Percentiles rank a stretch among this genome's conserved stretches.
Evolutionary conservation across 805 yeast species (phyloP).

Genomic region (Candida ulmi): DNA sequence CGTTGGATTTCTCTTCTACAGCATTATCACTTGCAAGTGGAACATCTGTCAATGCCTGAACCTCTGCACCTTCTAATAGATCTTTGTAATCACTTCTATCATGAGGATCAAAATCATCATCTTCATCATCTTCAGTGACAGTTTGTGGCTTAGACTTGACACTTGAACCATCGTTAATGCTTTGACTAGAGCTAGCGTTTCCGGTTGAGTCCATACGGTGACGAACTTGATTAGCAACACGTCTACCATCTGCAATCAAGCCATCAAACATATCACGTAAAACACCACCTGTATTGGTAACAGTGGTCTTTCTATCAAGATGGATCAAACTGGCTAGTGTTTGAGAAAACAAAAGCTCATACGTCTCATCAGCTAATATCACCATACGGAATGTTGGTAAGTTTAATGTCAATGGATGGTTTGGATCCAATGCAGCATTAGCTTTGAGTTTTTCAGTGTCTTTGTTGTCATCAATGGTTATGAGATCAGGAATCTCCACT

Average conservation of each 20-base stretch:
- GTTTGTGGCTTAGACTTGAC: slow-evolving; percentile 6
- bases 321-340: slow-evolving; percentile 67
- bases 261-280: slow-evolving; percentile 88
- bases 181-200: slow-evolving; percentile 28
- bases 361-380: slow-evolving; percentile 86
- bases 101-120: slow-evolving; percentile 41
- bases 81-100: slow-evolving; percentile 39
- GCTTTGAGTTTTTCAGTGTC: slow-evolving; percentile 35
- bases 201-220: slow-evolving; percentile 73
- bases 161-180: slow-evolving; percentile 2
- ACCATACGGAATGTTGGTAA: slow-evolving; percentile 94
- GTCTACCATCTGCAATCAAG: slow-evolving; percentile 83
- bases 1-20: slow-evolving; percentile 14
- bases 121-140: slow-evolving; percentile 31
- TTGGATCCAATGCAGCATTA: slow-evolving; percentile 80
- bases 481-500: slow-evolving; percentile 39
- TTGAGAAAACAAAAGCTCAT: slow-evolving; percentile 73
- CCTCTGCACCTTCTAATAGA: slow-evolving; percentile 43
- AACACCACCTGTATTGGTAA: slow-evolving; percentile 45
- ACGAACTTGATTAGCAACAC: slow-evolving; percentile 86
- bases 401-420: slow-evolving; percentile 66
- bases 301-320: slow-evolving; percentile 45
- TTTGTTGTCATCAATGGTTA: slow-evolving; percentile 34
- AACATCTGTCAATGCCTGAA: slow-evolving; percentile 32
- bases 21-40: slow-evolving; percentile 13